phyloP scores from a whole-genome alignment of 169 alveolate genomes.

The Plasmodium chabaudi region DNA sequence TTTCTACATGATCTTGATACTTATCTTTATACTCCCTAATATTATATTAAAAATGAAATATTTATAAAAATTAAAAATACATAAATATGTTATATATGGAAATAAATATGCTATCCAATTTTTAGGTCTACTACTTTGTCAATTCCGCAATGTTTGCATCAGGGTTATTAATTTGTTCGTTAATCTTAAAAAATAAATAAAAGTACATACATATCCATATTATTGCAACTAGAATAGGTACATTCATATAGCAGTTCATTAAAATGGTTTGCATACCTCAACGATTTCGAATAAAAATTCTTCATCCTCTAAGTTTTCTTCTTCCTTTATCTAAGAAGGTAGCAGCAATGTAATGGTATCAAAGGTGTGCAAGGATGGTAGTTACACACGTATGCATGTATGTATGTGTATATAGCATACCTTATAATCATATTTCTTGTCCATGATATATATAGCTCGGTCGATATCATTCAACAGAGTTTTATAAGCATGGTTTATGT shows the following conservation, averaged over 20 bases:
- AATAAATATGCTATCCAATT: neutral
- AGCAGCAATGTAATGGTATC: neutral
- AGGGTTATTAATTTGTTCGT: constrained; percentile 44
- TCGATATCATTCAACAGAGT: constrained; percentile 37
- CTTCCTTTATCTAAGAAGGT: constrained; percentile 59
- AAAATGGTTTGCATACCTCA: neutral
- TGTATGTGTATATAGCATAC: neutral
- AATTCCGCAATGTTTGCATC: constrained; percentile 26
- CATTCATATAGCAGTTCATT: neutral
- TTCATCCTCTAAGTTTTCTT: constrained; percentile 44
- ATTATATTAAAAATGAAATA: neutral
- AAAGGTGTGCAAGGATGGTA: neutral
- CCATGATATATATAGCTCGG: constrained; percentile 41
- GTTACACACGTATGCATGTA: too few relatives aligned
- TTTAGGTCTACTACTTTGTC: constrained; percentile 13
- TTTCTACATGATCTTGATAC: constrained; percentile 34
- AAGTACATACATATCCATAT: neutral
- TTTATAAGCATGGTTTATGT: constrained; percentile 61
- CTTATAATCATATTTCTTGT: constrained; percentile 32
- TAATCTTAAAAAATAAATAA: constrained; percentile 12
- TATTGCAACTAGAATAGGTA: neutral
- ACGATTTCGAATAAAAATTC: constrained; percentile 53
- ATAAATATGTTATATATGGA: neutral
- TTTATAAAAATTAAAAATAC: neutral
- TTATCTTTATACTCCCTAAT: constrained; percentile 50